Conservation (phyloP, 2,329 filamentous ascomycete genomes). For the Pezicula rhizophila region DNA sequence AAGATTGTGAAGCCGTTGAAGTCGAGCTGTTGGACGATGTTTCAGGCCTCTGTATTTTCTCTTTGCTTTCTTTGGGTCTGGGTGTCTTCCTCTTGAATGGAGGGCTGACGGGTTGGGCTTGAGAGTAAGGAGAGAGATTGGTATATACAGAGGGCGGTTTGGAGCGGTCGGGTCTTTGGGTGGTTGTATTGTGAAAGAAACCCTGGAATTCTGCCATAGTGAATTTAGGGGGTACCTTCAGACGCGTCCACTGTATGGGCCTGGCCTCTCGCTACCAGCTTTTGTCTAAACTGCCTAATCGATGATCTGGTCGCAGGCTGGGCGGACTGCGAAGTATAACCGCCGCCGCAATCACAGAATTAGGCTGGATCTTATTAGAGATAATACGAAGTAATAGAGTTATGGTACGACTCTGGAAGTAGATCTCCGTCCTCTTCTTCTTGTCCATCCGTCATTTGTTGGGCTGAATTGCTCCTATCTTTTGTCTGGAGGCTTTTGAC, state of each 20-base stretch:
- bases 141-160: slow-evolving; percentile 18
- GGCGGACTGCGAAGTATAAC: neutral
- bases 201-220: slow-evolving; percentile 17
- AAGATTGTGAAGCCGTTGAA: neutral
- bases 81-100: slow-evolving; percentile 8
- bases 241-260: neutral
- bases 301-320: neutral
- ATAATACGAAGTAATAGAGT: no score
- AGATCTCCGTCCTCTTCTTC: no score
- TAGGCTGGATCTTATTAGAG: neutral
- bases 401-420: no score
- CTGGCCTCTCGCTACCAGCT: neutral
- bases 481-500: neutral
- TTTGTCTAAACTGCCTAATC: neutral
- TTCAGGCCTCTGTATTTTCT: neutral
- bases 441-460: neutral
- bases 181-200: slow-evolving; percentile 19
- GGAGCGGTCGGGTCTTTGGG: slow-evolving; percentile 14
- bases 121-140: slow-evolving; percentile 15
- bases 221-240: neutral
- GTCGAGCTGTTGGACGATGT: neutral
- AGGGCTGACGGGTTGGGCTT: slow-evolving; percentile 15
- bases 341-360: neutral
- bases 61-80: neutral
- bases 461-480: neutral